phyloP scores from a whole-genome alignment of 1,284 basidiomycete genomes.

The Trichosporon faecale region DNA sequence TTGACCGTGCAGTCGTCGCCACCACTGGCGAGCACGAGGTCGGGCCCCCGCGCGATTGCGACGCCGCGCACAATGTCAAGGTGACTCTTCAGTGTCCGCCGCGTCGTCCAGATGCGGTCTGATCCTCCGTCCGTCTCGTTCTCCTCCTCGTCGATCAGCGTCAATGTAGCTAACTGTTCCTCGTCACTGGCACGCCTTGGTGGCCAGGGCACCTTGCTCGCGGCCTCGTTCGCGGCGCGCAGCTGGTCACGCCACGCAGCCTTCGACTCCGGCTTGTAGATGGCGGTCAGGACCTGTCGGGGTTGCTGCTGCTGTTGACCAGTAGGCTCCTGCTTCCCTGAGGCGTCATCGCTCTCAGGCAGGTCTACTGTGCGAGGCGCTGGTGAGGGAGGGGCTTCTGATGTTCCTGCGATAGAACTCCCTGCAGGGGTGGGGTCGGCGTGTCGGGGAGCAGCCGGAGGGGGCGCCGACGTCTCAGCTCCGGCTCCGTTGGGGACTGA shows the following conservation, averaged over 20 bases:
- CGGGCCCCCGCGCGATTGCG: slow-evolving; percentile 73
- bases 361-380: slow-evolving; percentile 2
- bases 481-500: slow-evolving; percentile 10
- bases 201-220: slow-evolving; percentile 37
- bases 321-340: background rate
- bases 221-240: slow-evolving; percentile 50
- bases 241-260: slow-evolving; percentile 74
- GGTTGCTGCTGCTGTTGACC: background rate
- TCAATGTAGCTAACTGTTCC: slow-evolving; percentile 39
- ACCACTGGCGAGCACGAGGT: slow-evolving; percentile 79
- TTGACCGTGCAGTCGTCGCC: slow-evolving; percentile 96
- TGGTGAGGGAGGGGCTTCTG: slow-evolving; percentile 1
- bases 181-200: slow-evolving; percentile 33
- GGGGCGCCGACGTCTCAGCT: background rate
- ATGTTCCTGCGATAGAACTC: background rate
- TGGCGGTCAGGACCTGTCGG: slow-evolving; percentile 64
- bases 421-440: background rate
- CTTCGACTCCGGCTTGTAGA: slow-evolving; percentile 77
- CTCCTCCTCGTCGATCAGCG: slow-evolving; percentile 55
- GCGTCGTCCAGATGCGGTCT: slow-evolving; percentile 73
- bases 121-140: slow-evolving; percentile 22
- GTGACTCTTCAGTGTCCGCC: slow-evolving; percentile 78
- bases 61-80: slow-evolving; percentile 87
- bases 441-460: background rate
- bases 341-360: background rate